Base-by-base conservation (phyloP, 768 basidiomycete genomes). In the Brasilioporus rufonigricans region DNA sequence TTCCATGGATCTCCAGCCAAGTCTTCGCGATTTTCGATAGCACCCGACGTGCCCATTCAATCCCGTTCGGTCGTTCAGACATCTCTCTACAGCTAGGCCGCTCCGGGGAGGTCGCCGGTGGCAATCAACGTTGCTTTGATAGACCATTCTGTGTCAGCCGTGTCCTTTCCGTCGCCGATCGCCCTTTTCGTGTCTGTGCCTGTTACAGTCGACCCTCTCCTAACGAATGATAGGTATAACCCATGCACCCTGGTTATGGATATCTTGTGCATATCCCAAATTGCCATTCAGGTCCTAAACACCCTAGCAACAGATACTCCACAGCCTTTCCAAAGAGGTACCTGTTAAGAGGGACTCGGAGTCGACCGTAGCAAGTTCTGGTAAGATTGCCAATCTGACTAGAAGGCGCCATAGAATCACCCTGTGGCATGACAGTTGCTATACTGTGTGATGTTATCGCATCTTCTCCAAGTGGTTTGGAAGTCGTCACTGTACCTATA, bases 91-190 rank as follows among this genome's bases (percentile, higher is more conserved):
- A 18, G 39, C 39, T 11, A 29, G 11, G 2, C 40, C 40, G 11
- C 6, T 48, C 49, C 40, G 29, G 27, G 21, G 21, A 26, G 29
- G 44, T 40, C 40, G 53, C 44, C 49, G 45, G 45, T 43, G 55
- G 50, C 38, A 56, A 48, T 52, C 58, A 58, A 44, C 46, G 32
- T 29, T 49, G 4, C 57, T 41, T 26, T 48, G 26, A 27, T 54
- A 55, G 47, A 49, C 45, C 55, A 44, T 61, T 40, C 39, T 61
- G 55, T 59, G 66, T 63, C 65, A 45, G 23, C 53, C 32, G 5
- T 49, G 33, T 38, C 33, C 43, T 50, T 55, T 55, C 39, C 53
- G 40, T 49, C 49, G 48, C 38, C 44, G 61, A 56, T 57, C 62
- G 49, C 27, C 27, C 33, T 6, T 11, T 33, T 11, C 33, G 33